Base-by-base conservation (phyloP, 1,139 yeast genomes). In the Nakaseomyces kungkrabaensis region DNA sequence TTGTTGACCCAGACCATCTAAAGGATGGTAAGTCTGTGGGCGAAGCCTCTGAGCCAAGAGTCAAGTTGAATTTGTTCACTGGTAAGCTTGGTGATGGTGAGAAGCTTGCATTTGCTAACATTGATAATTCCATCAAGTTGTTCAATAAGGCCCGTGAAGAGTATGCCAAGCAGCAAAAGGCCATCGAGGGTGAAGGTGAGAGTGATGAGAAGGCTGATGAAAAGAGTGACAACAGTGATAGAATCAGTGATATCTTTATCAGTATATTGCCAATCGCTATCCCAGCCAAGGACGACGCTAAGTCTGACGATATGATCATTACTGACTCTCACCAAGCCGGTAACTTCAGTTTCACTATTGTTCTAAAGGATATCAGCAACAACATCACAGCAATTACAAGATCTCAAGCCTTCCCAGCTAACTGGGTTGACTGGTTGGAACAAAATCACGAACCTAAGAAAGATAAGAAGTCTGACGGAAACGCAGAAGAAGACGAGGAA, bases 81-180 rank as follows among this genome's bases (percentile, higher is more conserved):
- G 97, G 97, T 7, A 84, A 85, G 55, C 62, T 80, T 4, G 77
- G 80, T 46, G 96, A 87, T 62, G 97, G 95, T n/a, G 94, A 85
- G 60, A 90, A 90, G 65, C 75, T 90, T 54, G 85, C 95, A 44
- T 74, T 79, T 59, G 97, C 97, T 5, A 89, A 88, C 64, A 75
- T 90, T 58, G 96, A 89, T 45, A 81, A 81, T 52, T 79, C 85
- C 26, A 76, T 82, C 54, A 79, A 77, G 60, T 71, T 73, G 52
- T 76, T 71, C 59, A 59, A 63, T 48, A 65, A 63, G 54, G 68
- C 61, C 52, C 70, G 67, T 59, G 56, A 65, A 55, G 54, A 65
- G 37, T 68, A 57, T 13, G 29, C 51, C 38, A 65, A 46, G 54
- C 63, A 47, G 56, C 65, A 50, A 50, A 63, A 47, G 53, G 61